Base-by-base conservation (phyloP, 1,139 yeast species). In the Geotrichum fermentans region DNA sequence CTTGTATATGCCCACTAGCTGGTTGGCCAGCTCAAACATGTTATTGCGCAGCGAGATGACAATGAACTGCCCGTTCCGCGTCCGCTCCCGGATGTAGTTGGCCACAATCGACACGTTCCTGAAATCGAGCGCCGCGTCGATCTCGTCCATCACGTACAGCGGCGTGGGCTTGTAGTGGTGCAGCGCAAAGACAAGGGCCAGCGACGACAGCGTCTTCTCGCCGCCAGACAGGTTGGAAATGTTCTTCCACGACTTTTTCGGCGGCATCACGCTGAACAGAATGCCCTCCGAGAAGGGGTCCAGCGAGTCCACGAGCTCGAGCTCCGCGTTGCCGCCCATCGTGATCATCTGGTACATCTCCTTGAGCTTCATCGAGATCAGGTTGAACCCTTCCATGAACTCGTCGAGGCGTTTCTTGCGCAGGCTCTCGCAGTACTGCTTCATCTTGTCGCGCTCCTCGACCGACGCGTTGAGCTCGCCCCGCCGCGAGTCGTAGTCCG, bases 221-320 rank as follows among this genome's bases (percentile, higher is more conserved):
- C 99, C 99, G 54, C 99, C 99, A 1, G 97, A 89, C 53, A 94
- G 71, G 62, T 94, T 92, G 24, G 96, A 81, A 49, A 94, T 94
- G 61, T 92, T 92, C 63, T 86, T 84, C 98, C 98, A 94, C 37
- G 95, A 83, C 66, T 94, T 94, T 70, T 89, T 92, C 0, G 99
- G 99, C 1, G 99, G 99, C 98, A 94, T 94, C 6, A 94, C 98
- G 67, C 96, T 86, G 67, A 94, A 94, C 42, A 89, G 71, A 42
- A 94, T 90, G 30, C 99, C 99, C 68, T 94, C 98, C 0, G 96
- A 82, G 62, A 94, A 94, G n/a, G 98, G 98, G 66, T 94, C 98
- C 61, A 92, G 76, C 57, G 95, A 83, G 64, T 94, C 98, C 18
- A 90, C 97, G 47, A 92, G 75, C 63, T 94, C 99, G 40, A 94